Percentiles rank a stretch among this genome's conserved stretches.
Conservation (phyloP, 2,329 filamentous ascomycete genomes). For the Furcasterigmium furcatum region DNA sequence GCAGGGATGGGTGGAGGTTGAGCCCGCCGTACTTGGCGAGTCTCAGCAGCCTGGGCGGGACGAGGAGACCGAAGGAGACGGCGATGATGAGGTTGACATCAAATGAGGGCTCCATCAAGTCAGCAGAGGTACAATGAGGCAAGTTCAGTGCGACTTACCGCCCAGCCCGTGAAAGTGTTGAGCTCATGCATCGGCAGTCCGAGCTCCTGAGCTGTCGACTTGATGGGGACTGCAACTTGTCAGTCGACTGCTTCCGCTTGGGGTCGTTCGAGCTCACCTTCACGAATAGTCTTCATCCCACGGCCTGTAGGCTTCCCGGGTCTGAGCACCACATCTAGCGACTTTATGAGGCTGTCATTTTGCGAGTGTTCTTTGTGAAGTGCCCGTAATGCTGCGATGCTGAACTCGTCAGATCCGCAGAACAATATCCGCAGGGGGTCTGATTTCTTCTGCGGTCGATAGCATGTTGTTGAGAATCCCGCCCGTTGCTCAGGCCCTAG, state of each 20-base stretch:
- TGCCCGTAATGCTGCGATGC: slow-evolving; percentile 70
- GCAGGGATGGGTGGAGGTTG: slow-evolving; percentile 88
- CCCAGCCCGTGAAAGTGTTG: slow-evolving; percentile 81
- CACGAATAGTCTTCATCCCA: slow-evolving; percentile 62
- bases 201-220: slow-evolving; percentile 59
- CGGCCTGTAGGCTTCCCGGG: slow-evolving; percentile 77
- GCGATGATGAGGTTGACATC: slow-evolving; percentile 78
- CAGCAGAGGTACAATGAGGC: slow-evolving; percentile 4
- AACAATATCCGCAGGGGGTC: slow-evolving; percentile 82
- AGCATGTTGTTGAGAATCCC: background rate
- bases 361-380: slow-evolving; percentile 57
- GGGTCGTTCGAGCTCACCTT: slow-evolving; percentile 45
- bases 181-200: slow-evolving; percentile 68
- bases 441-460: slow-evolving; percentile 17
- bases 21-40: slow-evolving; percentile 77
- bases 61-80: slow-evolving; percentile 90
- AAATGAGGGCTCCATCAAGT: slow-evolving; percentile 38
- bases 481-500: background rate
- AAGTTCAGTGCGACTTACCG: slow-evolving; percentile 51
- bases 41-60: slow-evolving; percentile 72
- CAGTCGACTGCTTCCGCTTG: background rate
- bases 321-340: slow-evolving; percentile 82
- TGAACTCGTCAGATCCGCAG: slow-evolving; percentile 91
- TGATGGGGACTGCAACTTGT: slow-evolving; percentile 63
- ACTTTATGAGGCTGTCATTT: slow-evolving; percentile 57